phyloP scores from a whole-genome alignment of 306 rosid genomes.

The Boehmeria nivea region DNA sequence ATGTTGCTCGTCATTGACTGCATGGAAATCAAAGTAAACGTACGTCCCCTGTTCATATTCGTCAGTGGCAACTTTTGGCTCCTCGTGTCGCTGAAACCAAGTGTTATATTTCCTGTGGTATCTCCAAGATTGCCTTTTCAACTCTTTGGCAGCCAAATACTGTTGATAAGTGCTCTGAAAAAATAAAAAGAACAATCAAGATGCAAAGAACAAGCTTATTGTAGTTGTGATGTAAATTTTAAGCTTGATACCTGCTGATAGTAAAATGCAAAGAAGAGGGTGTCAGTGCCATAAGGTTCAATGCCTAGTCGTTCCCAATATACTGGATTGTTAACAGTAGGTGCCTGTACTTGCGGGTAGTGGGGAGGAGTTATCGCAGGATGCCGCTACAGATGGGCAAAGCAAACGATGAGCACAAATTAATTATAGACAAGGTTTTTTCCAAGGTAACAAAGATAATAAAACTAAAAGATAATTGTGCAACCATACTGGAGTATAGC shows the following conservation, averaged over 20 bases:
- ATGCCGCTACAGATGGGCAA: conserved; percentile 51
- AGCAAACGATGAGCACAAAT: background rate
- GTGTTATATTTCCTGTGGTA: conserved; percentile 90
- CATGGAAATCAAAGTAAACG: conserved; percentile 89
- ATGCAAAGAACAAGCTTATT: conserved; percentile 11
- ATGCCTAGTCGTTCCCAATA: conserved; percentile 87
- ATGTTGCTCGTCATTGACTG: conserved; percentile 74
- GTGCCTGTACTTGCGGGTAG: conserved; percentile 95
- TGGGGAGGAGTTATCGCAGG: conserved; percentile 72
- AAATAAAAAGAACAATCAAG: conserved; percentile 11
- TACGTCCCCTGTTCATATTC: conserved; percentile 96
- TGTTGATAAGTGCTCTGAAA: conserved; percentile 92
- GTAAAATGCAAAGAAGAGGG: conserved; percentile 88
- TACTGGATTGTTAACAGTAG: conserved; percentile 85
- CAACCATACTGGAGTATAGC: conserved; percentile 65
- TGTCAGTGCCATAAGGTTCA: conserved; percentile 66
- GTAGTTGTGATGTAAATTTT: conserved; percentile 1
- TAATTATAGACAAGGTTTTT: too few relatives aligned
- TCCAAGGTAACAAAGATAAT: too few relatives aligned
- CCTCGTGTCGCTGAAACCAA: conserved; percentile 98
- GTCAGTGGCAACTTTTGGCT: conserved; percentile 97
- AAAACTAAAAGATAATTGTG: too few relatives aligned
- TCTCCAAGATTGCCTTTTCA: conserved; percentile 99
- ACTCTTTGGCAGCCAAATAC: conserved; percentile 95
- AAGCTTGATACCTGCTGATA: conserved; percentile 72